These are phyloP conservation scores for Potentilla sterilis DNA, from an alignment of 306 rosid species.

Conservation along the genomic window DNA sequence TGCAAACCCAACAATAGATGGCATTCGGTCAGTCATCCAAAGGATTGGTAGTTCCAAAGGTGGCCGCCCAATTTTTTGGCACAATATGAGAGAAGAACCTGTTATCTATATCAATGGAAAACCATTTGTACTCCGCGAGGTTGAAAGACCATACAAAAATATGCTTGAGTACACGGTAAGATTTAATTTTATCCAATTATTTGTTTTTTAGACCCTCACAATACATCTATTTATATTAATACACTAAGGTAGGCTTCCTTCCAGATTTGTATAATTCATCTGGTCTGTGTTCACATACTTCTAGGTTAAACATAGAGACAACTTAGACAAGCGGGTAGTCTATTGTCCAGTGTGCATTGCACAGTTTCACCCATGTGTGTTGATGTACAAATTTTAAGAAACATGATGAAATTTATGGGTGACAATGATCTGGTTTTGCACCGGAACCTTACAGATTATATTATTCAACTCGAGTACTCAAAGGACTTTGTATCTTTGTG, in stretches of 20 bases:
- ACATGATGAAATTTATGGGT: neutral
- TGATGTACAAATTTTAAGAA: neutral
- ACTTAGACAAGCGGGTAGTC: neutral
- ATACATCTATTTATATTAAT: neutral
- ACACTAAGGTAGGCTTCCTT: neutral
- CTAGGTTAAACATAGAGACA: neutral
- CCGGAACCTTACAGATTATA: neutral
- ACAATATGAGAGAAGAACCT: conserved; percentile 96
- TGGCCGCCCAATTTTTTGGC: conserved; percentile 79
- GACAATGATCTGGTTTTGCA: neutral
- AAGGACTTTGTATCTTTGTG: neutral
- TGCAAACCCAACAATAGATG: conserved; percentile 90
- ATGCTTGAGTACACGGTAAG: conserved; percentile 90
- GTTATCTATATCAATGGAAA: conserved; percentile 90
- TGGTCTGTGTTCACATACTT: neutral
- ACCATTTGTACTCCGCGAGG: conserved; percentile 93
- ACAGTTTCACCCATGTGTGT: neutral
- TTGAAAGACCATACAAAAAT: conserved; percentile 90
- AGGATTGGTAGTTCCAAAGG: conserved; percentile 64
- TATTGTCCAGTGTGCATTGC: neutral
- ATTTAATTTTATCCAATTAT: conserved; percentile 3
- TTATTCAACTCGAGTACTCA: neutral
- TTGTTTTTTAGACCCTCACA: neutral
- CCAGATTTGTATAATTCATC: neutral
- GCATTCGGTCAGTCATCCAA: conserved; percentile 71